Base-by-base conservation (phyloP, 495 filamentous ascomycete species). In the Acidomyces sp. region DNA sequence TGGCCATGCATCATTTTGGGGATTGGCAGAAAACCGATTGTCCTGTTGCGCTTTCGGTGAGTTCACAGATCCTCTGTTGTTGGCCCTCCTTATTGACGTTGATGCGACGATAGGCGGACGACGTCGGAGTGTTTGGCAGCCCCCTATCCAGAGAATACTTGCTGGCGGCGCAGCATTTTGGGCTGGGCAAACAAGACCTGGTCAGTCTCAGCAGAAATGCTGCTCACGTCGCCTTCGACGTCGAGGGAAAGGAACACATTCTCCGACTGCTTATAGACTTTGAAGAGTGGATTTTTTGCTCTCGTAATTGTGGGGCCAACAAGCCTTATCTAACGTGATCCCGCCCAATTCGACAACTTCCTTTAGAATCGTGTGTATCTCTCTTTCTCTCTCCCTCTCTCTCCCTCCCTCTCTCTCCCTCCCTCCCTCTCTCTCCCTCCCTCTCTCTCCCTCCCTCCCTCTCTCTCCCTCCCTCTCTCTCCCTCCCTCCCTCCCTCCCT, bases 101-200 rank as follows among this genome's bases (percentile, higher is more conserved):
- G 18, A 39, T 32, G 51, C 46, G 23, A 36, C 13, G 27, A 10
- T 46, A 87, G 82, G 92, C 83, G 1, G 84, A 92, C 59, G 84
- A 92, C 59, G 82, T 93, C 16, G 85, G 84, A 2, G 72, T 90
- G 27, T 88, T 93, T 42, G 76, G 73, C 28, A 85, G 79, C 55
- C 68, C 71, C 0, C 59, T 88, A n/a, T 85, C 79, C 10, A 77
- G 85, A 46, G 85, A 93, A 52, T 87, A 87, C 51, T 55, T 64
- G 3, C 70, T 92, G 12, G 78, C 79, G 10, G 74, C 79, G 3
- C 56, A 80, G 56, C 74, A 85, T 53, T 90, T 90, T 51, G 57
- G 60, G 0, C 60, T 90, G 15, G 56, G 45, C 21, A 62, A 65
- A 25, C 45, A 55, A 1, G 70, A 81, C 34, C 58, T 88, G 6